Percentiles rank a stretch among this genome's conserved stretches.
Evolutionary conservation across 441 rosid species (phyloP).

Genomic region (Arabidopsis hybrid): DNA sequence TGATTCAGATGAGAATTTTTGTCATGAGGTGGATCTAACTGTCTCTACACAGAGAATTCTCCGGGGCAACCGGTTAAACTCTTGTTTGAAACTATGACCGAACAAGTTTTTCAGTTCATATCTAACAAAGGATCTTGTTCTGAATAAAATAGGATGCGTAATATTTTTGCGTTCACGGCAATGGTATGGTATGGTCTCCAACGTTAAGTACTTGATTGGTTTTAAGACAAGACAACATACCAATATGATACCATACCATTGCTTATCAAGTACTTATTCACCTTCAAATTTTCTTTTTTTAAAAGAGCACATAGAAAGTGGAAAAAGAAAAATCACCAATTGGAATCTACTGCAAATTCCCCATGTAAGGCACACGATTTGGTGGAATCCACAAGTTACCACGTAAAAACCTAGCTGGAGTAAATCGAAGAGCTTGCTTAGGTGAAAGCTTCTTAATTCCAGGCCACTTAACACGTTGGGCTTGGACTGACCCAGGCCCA

Average conservation of each 20-base stretch:
- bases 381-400: constrained; percentile 60
- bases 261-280: not conserved
- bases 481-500: constrained; percentile 61
- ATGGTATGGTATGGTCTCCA: not conserved
- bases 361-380: constrained; percentile 57
- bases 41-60: too few species aligned
- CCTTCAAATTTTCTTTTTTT: not conserved
- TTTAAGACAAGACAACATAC: not conserved
- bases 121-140: not conserved
- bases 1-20: too few species aligned
- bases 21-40: too few species aligned
- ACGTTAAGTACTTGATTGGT: not conserved
- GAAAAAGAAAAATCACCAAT: not conserved
- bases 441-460: constrained; percentile 53
- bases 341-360: constrained; percentile 15
- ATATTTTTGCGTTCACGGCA: not conserved
- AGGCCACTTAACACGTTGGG: constrained; percentile 61
- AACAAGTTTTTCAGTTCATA: not conserved
- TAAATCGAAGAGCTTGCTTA: constrained; percentile 40
- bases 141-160: not conserved
- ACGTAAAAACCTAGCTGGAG: constrained; percentile 47
- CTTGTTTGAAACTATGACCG: too few species aligned
- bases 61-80: too few species aligned
- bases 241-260: too few species aligned
- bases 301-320: too few species aligned